phyloP scores from a whole-genome alignment of 2,329 filamentous ascomycete species.

The Akanthomyces muscarius region DNA sequence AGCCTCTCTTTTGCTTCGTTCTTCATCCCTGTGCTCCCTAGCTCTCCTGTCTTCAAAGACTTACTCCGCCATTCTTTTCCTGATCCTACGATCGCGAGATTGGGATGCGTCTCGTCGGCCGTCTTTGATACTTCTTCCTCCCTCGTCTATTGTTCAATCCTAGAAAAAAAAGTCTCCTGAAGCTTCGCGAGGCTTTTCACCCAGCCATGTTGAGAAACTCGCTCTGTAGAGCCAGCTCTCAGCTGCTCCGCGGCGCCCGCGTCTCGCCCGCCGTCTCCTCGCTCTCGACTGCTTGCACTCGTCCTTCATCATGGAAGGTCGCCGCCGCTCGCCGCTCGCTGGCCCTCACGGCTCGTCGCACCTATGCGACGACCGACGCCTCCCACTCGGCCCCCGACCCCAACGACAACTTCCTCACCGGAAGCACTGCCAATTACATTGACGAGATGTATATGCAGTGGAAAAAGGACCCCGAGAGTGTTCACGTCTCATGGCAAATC shows the following conservation, averaged over 20 bases:
- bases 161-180: constrained; percentile 16
- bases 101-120: constrained; percentile 30
- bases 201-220: constrained; percentile 69
- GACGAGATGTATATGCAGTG: constrained; percentile 99
- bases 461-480: constrained; percentile 88
- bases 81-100: constrained; percentile 28
- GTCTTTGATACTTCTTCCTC: constrained; percentile 21
- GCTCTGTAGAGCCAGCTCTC: constrained; percentile 60
- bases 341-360: constrained; percentile 47
- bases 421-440: constrained; percentile 97
- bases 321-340: constrained; percentile 45
- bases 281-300: constrained; percentile 38
- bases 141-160: constrained; percentile 8
- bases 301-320: constrained; percentile 42
- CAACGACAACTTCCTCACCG: constrained; percentile 93
- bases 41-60: constrained; percentile 31
- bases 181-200: constrained; percentile 24
- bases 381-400: constrained; percentile 62
- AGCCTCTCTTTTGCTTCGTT: constrained; percentile 17
- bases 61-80: constrained; percentile 46
- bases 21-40: constrained; percentile 19
- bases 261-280: constrained; percentile 40
- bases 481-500: constrained; percentile 97
- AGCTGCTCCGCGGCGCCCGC: constrained; percentile 55
- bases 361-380: constrained; percentile 48